phyloP scores from a whole-genome alignment of 345 rosid species.

The Sonneratia alba region DNA sequence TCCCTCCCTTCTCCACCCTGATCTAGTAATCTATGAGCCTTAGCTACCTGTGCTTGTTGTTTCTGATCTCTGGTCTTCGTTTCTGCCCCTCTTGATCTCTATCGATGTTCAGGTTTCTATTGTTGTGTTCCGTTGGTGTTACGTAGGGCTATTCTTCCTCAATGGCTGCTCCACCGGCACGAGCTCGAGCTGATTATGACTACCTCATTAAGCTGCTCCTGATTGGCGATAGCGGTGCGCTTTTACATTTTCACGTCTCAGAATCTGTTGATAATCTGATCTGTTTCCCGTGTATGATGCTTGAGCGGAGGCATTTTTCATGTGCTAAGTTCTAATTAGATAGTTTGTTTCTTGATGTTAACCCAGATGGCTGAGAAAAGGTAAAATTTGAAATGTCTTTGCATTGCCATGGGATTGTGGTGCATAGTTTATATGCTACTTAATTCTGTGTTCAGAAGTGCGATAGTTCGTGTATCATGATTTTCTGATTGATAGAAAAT shows the following conservation, averaged over 20 bases:
- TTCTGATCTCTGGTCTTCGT: conserved; percentile 3
- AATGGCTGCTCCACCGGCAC: conserved; percentile 71
- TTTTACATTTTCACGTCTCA: conserved; percentile 1
- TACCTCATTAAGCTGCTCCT: conserved; percentile 59
- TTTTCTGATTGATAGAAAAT: background rate
- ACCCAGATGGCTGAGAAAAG: background rate
- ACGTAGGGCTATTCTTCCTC: background rate
- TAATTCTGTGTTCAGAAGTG: background rate
- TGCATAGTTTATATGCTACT: background rate
- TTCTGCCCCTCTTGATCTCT: conserved; percentile 7
- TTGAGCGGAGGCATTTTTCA: background rate
- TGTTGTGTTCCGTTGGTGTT: conserved; percentile 21
- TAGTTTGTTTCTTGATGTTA: background rate
- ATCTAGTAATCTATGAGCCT: conserved; percentile 26
- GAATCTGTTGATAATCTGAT: background rate
- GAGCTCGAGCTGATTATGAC: conserved; percentile 79
- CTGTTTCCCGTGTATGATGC: background rate
- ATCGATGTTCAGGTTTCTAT: background rate
- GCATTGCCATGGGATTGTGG: background rate
- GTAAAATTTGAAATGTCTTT: background rate
- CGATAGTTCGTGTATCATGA: background rate
- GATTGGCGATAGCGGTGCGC: conserved; percentile 69
- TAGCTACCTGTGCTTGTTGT: conserved; percentile 1
- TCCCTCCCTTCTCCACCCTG: conserved; percentile 17
- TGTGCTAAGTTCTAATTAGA: background rate